These are phyloP conservation scores for Candida methanosorbosa DNA, from an alignment of 805 yeast genomes.

Conservation along the genomic window DNA sequence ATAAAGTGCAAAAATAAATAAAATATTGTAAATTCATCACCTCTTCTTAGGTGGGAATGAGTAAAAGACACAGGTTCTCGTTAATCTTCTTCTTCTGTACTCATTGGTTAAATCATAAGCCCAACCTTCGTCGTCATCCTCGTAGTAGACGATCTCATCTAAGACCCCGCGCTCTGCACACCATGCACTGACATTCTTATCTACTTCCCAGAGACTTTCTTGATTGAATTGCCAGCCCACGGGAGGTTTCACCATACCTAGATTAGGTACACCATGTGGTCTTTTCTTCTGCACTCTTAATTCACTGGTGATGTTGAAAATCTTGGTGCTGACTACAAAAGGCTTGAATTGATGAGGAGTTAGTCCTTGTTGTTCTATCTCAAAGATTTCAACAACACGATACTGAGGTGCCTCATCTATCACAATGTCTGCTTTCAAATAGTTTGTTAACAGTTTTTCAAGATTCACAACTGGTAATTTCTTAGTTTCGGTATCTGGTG, in stretches of 20 bases:
- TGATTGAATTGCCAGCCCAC: constrained; percentile 61
- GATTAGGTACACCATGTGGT: constrained; percentile 54
- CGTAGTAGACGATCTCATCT: constrained; percentile 19
- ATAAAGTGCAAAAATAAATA: no score
- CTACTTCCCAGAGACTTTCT: constrained; percentile 58
- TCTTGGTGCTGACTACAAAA: constrained; percentile 42
- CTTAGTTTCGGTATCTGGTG: no score
- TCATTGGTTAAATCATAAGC: constrained; percentile 37
- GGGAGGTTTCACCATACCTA: constrained; percentile 60
- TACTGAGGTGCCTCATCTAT: constrained; percentile 60
- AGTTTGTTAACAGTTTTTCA: no score
- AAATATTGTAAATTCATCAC: not conserved
- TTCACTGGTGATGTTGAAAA: constrained; percentile 45
- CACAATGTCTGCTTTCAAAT: constrained; percentile 30
- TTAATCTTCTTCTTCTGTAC: constrained; percentile 51
- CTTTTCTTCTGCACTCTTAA: constrained; percentile 37
- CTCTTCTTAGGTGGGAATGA: constrained; percentile 25
- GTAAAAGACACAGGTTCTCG: constrained; percentile 43
- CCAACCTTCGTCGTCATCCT: constrained; percentile 42
- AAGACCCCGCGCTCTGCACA: constrained; percentile 34
- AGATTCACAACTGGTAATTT: not conserved
- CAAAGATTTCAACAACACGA: constrained; percentile 66
- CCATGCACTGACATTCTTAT: constrained; percentile 45
- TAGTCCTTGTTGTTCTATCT: constrained; percentile 58
- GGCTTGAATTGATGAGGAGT: constrained; percentile 56